Evolutionary conservation across 2,329 filamentous ascomycete genomes (phyloP).

Genomic region (Xylaria sp.): DNA sequence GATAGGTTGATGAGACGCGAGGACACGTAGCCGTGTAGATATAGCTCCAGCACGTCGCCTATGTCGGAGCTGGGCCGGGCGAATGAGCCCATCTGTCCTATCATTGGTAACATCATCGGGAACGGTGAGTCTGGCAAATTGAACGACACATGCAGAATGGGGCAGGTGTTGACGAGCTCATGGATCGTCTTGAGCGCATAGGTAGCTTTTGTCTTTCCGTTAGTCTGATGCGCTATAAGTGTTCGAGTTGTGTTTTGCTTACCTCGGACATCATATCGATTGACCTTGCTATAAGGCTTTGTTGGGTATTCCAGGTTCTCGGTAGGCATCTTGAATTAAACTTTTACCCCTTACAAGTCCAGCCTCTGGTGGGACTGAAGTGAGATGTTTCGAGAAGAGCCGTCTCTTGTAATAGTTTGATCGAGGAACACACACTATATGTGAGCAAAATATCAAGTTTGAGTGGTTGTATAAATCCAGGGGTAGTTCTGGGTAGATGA

Average conservation of each 20-base stretch:
- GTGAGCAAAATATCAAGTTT: neutral
- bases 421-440: neutral
- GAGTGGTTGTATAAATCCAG: neutral
- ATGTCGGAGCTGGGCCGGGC: constrained; percentile 67
- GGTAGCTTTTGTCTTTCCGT: constrained; percentile 58
- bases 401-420: constrained; percentile 1
- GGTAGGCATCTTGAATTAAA: constrained; percentile 53
- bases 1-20: constrained; percentile 78
- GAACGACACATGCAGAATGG: constrained; percentile 84
- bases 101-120: constrained; percentile 83
- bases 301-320: constrained; percentile 69
- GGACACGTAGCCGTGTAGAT: constrained; percentile 87
- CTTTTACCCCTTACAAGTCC: neutral
- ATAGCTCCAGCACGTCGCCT: constrained; percentile 76
- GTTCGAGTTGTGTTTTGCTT: constrained; percentile 28
- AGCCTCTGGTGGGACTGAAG: neutral
- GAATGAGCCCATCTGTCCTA: constrained; percentile 83
- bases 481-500: neutral
- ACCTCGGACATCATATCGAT: constrained; percentile 74
- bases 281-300: constrained; percentile 71
- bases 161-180: constrained; percentile 76
- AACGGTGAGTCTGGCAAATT: constrained; percentile 71
- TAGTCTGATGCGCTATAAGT: constrained; percentile 31
- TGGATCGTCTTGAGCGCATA: constrained; percentile 82
- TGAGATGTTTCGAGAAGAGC: neutral